A percentile compares a stretch with the other conserved stretches of the same genome.
Conservation (phyloP, 1,139 yeast species). For the Groenewaldozyma auringiensis region DNA sequence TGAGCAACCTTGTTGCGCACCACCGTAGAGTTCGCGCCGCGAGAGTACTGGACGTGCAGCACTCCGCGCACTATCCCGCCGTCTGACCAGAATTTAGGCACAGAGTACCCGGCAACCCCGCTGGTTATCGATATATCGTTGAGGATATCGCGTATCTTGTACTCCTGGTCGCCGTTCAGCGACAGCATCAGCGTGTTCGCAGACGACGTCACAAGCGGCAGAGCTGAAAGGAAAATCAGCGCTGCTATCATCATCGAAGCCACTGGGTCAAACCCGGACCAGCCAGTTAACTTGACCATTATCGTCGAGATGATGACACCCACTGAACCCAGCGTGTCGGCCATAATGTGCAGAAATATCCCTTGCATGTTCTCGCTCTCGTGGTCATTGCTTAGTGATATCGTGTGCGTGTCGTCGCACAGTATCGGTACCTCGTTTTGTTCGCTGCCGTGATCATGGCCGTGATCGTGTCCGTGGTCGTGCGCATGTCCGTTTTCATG, state of each 20-base stretch:
- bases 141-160: slow-evolving; percentile 52
- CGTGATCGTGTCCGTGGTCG: slow-evolving; percentile 13
- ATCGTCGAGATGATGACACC: slow-evolving; percentile 87
- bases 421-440: not conserved
- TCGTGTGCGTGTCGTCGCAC: slow-evolving; percentile 10
- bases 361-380: slow-evolving; percentile 89
- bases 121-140: slow-evolving; percentile 60
- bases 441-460: slow-evolving; percentile 6
- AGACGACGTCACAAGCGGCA: slow-evolving; percentile 77
- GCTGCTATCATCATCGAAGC: slow-evolving; percentile 84
- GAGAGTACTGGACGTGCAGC: slow-evolving; percentile 59
- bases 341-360: slow-evolving; percentile 82
- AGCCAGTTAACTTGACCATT: slow-evolving; percentile 37
- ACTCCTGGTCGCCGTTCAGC: slow-evolving; percentile 50
- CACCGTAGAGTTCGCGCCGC: slow-evolving; percentile 58
- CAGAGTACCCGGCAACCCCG: slow-evolving; percentile 78
- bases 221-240: slow-evolving; percentile 69
- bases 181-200: slow-evolving; percentile 65
- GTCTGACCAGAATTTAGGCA: slow-evolving; percentile 88
- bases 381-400: slow-evolving; percentile 17
- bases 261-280: slow-evolving; percentile 77
- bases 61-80: slow-evolving; percentile 37
- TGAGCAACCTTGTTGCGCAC: slow-evolving; percentile 57
- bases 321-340: slow-evolving; percentile 93
- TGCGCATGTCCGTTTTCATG: slow-evolving; percentile 20